These are phyloP conservation scores for Calycina marina DNA, from an alignment of 2,329 filamentous ascomycete genomes.

Conservation along the genomic window DNA sequence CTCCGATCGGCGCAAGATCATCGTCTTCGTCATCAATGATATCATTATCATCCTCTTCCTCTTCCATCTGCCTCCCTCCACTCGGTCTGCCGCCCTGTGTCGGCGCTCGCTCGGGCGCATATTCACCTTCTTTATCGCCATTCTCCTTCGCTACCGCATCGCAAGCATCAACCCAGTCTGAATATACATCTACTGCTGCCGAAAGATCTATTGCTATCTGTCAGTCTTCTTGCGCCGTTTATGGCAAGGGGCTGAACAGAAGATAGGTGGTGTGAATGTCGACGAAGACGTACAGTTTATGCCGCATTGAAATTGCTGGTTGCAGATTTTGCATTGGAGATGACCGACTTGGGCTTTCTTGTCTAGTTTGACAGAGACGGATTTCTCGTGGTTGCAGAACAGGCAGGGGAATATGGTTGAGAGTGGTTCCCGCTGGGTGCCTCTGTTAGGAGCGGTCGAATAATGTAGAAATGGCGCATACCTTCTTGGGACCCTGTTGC, in stretches of 20 bases:
- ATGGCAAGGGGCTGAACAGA: background rate
- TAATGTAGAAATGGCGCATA: no score
- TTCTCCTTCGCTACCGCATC: conserved; percentile 55
- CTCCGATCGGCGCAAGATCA: conserved; percentile 34
- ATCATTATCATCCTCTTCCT: conserved; percentile 19
- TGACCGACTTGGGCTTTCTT: conserved; percentile 82
- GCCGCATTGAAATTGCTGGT: conserved; percentile 80
- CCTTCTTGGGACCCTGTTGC: conserved; percentile 72
- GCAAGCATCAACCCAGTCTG: conserved; percentile 96
- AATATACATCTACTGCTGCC: conserved; percentile 86
- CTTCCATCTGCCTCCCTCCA: conserved; percentile 12
- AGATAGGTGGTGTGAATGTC: background rate
- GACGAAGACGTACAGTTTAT: conserved; percentile 82
- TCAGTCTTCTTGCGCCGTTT: conserved; percentile 6
- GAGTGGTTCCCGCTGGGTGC: conserved; percentile 51
- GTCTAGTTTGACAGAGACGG: conserved; percentile 80
- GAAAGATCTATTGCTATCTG: conserved; percentile 52
- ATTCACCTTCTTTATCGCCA: conserved; percentile 21
- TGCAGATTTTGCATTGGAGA: conserved; percentile 82
- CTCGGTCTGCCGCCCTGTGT: conserved; percentile 8
- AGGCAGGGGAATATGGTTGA: conserved; percentile 86
- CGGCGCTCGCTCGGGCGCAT: conserved; percentile 13
- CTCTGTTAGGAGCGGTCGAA: background rate
- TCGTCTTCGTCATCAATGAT: conserved; percentile 26
- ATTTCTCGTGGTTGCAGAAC: conserved; percentile 96